Conservation (phyloP, 2,329 filamentous ascomycete genomes). For the Botrytis pseudocinerea region DNA sequence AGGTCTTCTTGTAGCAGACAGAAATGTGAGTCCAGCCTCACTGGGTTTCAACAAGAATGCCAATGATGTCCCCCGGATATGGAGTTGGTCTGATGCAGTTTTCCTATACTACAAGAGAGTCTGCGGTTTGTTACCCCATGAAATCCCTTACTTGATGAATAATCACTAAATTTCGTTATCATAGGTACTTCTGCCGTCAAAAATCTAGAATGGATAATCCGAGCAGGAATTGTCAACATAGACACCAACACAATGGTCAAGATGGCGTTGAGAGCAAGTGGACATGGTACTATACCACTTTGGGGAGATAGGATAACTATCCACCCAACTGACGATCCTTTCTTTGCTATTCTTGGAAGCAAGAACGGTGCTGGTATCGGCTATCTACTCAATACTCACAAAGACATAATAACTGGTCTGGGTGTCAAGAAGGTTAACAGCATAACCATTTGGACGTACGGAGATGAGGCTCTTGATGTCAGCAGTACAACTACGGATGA, state of each 20-base stretch:
- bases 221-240: neutral
- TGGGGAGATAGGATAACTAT: neutral
- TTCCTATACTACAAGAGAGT: neutral
- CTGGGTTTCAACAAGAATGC: neutral
- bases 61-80: neutral
- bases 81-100: slow-evolving; percentile 4
- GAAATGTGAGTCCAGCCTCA: neutral
- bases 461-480: neutral
- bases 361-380: slow-evolving; percentile 10
- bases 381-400: neutral
- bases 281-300: neutral
- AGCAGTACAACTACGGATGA: neutral
- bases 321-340: neutral
- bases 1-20: neutral
- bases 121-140: neutral
- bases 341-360: slow-evolving; percentile 5
- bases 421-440: neutral
- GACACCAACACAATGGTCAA: neutral
- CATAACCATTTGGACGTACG: neutral
- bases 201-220: neutral
- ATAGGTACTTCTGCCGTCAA: neutral
- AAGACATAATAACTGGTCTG: neutral
- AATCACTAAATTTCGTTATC: neutral
- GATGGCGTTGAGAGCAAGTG: neutral
- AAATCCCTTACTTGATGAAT: neutral